Percentiles rank a stretch among this genome's conserved stretches.
These are phyloP conservation scores for Phytophthora lateralis DNA, from an alignment of 352 stramenopile species.

Conservation along the genomic window DNA sequence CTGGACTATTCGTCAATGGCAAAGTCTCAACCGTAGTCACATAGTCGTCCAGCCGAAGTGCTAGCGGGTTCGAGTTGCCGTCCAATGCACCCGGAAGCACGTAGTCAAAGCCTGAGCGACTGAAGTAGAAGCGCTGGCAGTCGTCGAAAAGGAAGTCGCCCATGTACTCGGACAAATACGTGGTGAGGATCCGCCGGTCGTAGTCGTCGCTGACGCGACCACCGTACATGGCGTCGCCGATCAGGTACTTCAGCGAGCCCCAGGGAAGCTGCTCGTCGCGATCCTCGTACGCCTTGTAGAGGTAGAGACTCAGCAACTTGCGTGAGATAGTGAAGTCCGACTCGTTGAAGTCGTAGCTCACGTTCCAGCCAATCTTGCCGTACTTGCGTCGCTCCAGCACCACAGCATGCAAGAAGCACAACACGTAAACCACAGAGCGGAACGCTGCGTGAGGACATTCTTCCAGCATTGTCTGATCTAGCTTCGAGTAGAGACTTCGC, in stretches of 20 bases:
- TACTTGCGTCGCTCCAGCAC: conserved; percentile 96
- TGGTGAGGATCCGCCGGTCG: conserved; percentile 94
- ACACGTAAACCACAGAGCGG: conserved; percentile 93
- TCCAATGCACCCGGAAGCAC: conserved; percentile 60
- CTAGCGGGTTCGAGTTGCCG: conserved; percentile 7
- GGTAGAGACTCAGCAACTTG: conserved; percentile 91
- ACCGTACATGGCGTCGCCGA: conserved; percentile 97
- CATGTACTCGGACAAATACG: conserved; percentile 96
- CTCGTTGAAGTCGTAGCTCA: conserved; percentile 98
- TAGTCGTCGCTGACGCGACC: conserved; percentile 96
- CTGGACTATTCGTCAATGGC: conserved; percentile 93
- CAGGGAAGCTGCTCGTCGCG: conserved; percentile 94
- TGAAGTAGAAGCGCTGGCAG: conserved; percentile 95
- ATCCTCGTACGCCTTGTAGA: conserved; percentile 94
- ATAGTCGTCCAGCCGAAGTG: conserved; percentile 78
- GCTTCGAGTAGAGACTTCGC: conserved; percentile 92
- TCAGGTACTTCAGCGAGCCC: conserved; percentile 95
- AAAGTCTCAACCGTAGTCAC: conserved; percentile 86
- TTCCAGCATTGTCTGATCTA: conserved; percentile 91
- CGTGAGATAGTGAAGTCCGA: conserved; percentile 95
- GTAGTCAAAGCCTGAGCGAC: conserved; percentile 94
- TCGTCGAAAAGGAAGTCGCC: conserved; percentile 97
- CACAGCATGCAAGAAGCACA: conserved; percentile 96
- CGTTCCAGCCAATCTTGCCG: conserved; percentile 97
- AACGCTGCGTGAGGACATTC: conserved; percentile 94